phyloP scores from a whole-genome alignment of 2,329 filamentous ascomycete genomes.

The Clarireedia homoeocarpa region DNA sequence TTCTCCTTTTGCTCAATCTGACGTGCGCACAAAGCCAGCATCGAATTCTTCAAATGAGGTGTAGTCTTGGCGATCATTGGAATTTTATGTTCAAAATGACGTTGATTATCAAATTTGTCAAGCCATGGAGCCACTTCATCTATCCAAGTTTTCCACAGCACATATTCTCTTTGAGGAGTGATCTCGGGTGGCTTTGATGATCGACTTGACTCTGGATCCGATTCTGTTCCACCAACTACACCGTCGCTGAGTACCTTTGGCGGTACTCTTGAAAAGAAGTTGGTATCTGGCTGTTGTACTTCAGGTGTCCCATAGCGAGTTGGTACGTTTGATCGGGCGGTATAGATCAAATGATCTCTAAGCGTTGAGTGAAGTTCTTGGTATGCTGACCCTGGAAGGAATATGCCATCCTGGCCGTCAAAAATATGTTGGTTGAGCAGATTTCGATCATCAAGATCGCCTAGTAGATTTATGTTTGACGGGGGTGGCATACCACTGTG shows the following conservation, averaged over 20 bases:
- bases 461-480: neutral
- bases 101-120: slow-evolving; percentile 43
- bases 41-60: slow-evolving; percentile 39
- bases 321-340: slow-evolving; percentile 34
- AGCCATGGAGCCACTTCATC: slow-evolving; percentile 31
- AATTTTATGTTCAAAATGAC: slow-evolving; percentile 40
- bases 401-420: slow-evolving; percentile 32
- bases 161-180: slow-evolving; percentile 27
- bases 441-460: neutral
- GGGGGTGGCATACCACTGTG: neutral
- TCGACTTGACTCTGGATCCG: slow-evolving; percentile 13
- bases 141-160: slow-evolving; percentile 36
- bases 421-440: slow-evolving; percentile 8
- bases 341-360: slow-evolving; percentile 38
- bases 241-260: neutral
- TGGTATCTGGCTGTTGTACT: slow-evolving; percentile 9
- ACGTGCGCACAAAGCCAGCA: slow-evolving; percentile 43
- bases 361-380: slow-evolving; percentile 39
- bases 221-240: neutral
- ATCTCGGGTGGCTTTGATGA: slow-evolving; percentile 22
- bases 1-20: slow-evolving; percentile 41
- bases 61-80: slow-evolving; percentile 39
- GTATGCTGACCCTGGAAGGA: slow-evolving; percentile 39
- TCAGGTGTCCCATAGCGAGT: slow-evolving; percentile 27
- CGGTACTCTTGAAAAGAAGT: neutral